phyloP scores from a whole-genome alignment of 2,329 filamentous ascomycete species.

The Monosporascus sp. region DNA sequence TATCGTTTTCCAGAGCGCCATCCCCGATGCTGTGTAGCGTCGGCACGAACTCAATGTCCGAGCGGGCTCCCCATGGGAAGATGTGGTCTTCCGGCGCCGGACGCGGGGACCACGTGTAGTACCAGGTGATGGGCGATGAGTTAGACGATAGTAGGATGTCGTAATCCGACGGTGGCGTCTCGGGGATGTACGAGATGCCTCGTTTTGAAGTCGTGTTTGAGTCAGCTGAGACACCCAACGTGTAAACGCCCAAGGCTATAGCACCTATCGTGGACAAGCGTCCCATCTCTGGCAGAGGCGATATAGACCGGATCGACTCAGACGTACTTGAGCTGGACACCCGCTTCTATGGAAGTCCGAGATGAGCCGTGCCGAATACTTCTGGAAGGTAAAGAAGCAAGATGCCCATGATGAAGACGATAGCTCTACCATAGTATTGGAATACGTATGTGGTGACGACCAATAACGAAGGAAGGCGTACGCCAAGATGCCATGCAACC shows the following conservation, averaged over 20 bases:
- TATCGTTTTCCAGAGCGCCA: conserved; percentile 18
- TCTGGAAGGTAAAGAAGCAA: no score
- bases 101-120: conserved; percentile 37
- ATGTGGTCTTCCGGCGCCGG: conserved; percentile 14
- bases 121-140: conserved; percentile 33
- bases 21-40: conserved; percentile 33
- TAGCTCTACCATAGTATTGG: not conserved
- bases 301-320: no score
- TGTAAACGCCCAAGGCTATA: not conserved
- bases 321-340: no score
- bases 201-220: conserved; percentile 14
- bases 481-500: not conserved
- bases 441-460: no score
- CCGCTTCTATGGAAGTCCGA: no score
- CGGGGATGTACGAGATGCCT: conserved; percentile 21
- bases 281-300: no score
- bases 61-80: conserved; percentile 17
- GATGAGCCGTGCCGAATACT: no score
- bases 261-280: no score
- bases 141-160: conserved; percentile 30
- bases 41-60: conserved; percentile 30
- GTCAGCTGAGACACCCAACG: not conserved
- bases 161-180: conserved; percentile 23
- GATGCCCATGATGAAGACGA: not conserved
- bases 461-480: not conserved